A percentile compares a stretch with the other conserved stretches of the same genome.
These are phyloP conservation scores for Limonomyces culmigenus DNA, from an alignment of 1,284 basidiomycete species.

Conservation along the genomic window DNA sequence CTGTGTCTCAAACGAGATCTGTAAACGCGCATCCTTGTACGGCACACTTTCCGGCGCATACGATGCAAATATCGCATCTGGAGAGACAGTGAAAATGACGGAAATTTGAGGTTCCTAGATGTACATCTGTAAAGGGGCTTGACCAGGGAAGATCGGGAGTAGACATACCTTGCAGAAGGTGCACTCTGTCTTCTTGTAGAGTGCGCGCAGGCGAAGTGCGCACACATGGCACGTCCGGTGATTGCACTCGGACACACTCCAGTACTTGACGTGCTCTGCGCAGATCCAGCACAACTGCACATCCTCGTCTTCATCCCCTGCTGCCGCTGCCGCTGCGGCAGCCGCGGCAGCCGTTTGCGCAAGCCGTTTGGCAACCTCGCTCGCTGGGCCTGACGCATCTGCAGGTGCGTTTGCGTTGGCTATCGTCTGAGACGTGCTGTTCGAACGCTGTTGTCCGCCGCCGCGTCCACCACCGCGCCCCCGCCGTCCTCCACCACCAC, in stretches of 20 bases:
- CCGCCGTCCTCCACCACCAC: too few relatives aligned
- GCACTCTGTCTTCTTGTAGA: slow-evolving; percentile 90
- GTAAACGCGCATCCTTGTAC: slow-evolving; percentile 63
- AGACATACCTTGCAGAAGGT: slow-evolving; percentile 83
- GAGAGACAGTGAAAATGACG: slow-evolving; percentile 69
- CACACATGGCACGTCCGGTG: slow-evolving; percentile 91
- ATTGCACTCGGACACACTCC: slow-evolving; percentile 79
- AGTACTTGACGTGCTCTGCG: slow-evolving; percentile 87
- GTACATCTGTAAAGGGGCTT: neutral
- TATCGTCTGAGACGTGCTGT: too few relatives aligned
- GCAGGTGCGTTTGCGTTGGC: neutral
- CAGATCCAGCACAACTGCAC: slow-evolving; percentile 80
- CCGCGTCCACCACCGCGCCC: too few relatives aligned
- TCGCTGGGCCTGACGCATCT: neutral
- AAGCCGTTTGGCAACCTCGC: neutral
- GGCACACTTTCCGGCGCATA: slow-evolving; percentile 40
- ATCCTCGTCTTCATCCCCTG: slow-evolving; percentile 19
- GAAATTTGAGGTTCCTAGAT: slow-evolving; percentile 59
- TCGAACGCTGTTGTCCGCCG: too few relatives aligned
- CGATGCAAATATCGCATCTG: slow-evolving; percentile 44
- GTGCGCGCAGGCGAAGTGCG: slow-evolving; percentile 73
- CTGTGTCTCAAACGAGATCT: slow-evolving; percentile 77
- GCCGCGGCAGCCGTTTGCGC: slow-evolving; percentile 5
- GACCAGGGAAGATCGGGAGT: neutral
- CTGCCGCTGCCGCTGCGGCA: slow-evolving; percentile 16